A percentile compares a stretch with the other conserved stretches of the same genome.
These are phyloP conservation scores for Russula sp. DNA, from an alignment of 768 basidiomycete genomes.

Conservation along the genomic window DNA sequence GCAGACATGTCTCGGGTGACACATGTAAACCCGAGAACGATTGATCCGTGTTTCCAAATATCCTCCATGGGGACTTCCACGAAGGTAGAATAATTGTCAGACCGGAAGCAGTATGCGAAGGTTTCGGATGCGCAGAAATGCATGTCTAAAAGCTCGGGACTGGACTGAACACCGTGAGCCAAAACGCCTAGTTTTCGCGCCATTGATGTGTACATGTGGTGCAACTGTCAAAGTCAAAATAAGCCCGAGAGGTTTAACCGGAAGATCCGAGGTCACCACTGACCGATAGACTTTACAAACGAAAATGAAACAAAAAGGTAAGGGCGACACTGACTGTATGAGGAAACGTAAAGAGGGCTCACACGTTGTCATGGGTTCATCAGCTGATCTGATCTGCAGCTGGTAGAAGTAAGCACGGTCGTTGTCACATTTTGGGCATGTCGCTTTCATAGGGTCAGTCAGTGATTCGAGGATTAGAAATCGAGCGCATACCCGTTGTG, in stretches of 20 bases:
- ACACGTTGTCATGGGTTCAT: conserved; percentile 80
- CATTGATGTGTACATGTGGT: conserved; percentile 59
- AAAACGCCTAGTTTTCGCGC: conserved; percentile 47
- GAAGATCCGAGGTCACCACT: background rate
- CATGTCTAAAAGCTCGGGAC: background rate
- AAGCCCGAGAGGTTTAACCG: background rate
- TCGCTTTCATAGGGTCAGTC: conserved; percentile 28
- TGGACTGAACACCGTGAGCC: background rate
- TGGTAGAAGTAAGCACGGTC: conserved; percentile 90
- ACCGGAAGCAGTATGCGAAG: background rate
- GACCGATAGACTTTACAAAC: conserved; percentile 48
- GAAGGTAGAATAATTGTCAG: too few relatives aligned
- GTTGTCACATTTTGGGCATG: conserved; percentile 78
- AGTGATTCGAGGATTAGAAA: background rate
- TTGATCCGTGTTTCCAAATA: background rate
- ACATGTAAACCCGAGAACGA: background rate
- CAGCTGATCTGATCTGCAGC: conserved; percentile 90
- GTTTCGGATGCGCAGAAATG: background rate
- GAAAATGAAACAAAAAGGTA: background rate
- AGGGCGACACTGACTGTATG: background rate
- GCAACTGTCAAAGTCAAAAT: conserved; percentile 38
- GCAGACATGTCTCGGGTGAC: background rate
- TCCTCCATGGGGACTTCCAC: background rate
- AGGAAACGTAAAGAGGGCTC: conserved; percentile 23
- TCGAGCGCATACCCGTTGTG: conserved; percentile 51